Base-by-base conservation (phyloP, 371 early-diverging fungal genomes). In the Zancudomyces culisetae region DNA sequence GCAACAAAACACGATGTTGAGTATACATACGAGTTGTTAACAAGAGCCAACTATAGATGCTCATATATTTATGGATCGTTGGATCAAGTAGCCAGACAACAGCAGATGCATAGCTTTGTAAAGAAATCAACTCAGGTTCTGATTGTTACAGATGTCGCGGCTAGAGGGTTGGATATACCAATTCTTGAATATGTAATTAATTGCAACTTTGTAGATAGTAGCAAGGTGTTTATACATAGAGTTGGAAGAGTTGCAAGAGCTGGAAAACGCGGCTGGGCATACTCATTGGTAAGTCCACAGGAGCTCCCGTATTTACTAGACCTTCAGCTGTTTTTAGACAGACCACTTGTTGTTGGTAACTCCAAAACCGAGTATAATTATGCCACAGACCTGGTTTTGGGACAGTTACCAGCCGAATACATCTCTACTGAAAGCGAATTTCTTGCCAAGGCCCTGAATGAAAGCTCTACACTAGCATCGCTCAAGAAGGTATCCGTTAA, bases 121-220 rank as follows among this genome's bases (percentile, higher is more conserved):
- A 69, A 71, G 10, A 90, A 88, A 3, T 64, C 73, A 24, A 76
- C 78, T 30, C 81, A 82, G 51, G 55, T 96, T 2, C 59, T 99
- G 51, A 79, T 99, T 6, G 98, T 97, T 10, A 99, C 99, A 8
- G 99, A 99, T 66, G 90, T 99, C 2, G 99, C 98, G 22, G 97
- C 98, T 24, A 87, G 99, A 71, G 99, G 99, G 80, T 85, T 99
- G 49, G 98, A 99, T 78, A 92, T 99, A 50, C 98, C 97, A 19
- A 79, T 89, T 20, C 70, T 99, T 27, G 91, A 93, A 60, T 84
- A 90, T 55, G 93, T 98, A 30, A 81, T 99, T 71, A 96, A 97
- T 69, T 98, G 92, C 62, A 96, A 98, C 55, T 93, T 98, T 63
- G 78, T 89, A 18, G 80, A 84, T 29, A 79, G 84, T 42, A 80